These are phyloP conservation scores for Saccharomycopsis sp. DNA, from an alignment of 805 yeast genomes.

Conservation along the genomic window DNA sequence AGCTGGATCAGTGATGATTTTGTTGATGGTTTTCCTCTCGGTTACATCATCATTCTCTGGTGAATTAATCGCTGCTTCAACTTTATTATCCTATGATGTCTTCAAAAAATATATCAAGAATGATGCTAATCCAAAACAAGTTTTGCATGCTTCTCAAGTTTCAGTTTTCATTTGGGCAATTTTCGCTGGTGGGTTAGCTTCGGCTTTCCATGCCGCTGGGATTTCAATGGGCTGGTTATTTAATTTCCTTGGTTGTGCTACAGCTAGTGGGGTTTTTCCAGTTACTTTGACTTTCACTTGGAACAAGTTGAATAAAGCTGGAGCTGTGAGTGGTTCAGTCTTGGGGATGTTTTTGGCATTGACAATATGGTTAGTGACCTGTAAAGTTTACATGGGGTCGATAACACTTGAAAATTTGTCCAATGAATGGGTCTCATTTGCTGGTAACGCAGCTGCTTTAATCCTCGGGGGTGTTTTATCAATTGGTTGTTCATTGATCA, in stretches of 20 bases:
- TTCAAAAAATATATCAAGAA: conserved; percentile 38
- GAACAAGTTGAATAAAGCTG: conserved; percentile 31
- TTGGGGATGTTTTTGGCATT: conserved; percentile 33
- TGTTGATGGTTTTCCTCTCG: conserved; percentile 36
- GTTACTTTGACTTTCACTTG: conserved; percentile 34
- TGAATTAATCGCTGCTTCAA: conserved; percentile 35
- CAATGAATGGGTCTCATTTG: conserved; percentile 35
- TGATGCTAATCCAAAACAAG: conserved; percentile 35
- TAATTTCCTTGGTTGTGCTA: conserved; percentile 36
- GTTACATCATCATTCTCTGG: conserved; percentile 37
- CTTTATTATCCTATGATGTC: conserved; percentile 40
- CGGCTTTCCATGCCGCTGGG: conserved; percentile 32
- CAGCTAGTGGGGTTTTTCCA: conserved; percentile 36
- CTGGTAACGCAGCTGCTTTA: conserved; percentile 35
- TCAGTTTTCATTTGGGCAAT: conserved; percentile 36
- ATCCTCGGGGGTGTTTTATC: conserved; percentile 32
- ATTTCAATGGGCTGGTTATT: conserved; percentile 34
- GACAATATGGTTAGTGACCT: conserved; percentile 33
- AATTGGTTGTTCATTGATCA: conserved; percentile 27
- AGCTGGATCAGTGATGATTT: conserved; percentile 35
- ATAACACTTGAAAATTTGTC: conserved; percentile 31
- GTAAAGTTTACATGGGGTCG: conserved; percentile 32
- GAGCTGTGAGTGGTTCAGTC: conserved; percentile 34
- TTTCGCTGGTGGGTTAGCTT: conserved; percentile 34
- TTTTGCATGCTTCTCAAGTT: conserved; percentile 37